phyloP scores from a whole-genome alignment of 106 monocot species.

The Phalaenopsis equestris region DNA sequence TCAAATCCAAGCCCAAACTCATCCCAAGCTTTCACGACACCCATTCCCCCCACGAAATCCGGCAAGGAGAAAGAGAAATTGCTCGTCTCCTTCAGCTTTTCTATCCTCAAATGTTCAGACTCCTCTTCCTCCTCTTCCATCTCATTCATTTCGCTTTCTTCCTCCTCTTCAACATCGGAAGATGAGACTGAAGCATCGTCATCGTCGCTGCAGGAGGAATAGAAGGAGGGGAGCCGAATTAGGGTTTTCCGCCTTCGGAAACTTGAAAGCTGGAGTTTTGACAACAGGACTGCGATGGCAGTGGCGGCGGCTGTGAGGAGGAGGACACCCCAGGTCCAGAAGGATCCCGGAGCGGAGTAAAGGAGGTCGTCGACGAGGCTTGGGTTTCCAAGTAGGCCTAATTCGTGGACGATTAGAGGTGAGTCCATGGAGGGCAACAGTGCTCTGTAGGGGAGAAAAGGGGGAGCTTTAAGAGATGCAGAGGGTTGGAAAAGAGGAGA shows the following conservation, averaged over 20 bases:
- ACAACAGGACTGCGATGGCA: conserved; percentile 14
- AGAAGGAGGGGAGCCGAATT: not conserved
- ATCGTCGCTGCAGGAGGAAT: not conserved
- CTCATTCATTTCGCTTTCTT: not conserved
- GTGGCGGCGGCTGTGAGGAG: conserved; percentile 20
- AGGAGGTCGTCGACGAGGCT: not conserved
- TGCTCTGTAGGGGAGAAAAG: too few species aligned
- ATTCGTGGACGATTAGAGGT: not conserved
- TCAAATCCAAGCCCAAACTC: conserved; percentile 16
- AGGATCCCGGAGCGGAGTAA: not conserved
- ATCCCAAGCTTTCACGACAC: conserved; percentile 30
- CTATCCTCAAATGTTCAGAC: not conserved
- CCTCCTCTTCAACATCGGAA: conserved; percentile 9
- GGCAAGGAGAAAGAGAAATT: conserved; percentile 5
- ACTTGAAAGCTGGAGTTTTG: conserved; percentile 10
- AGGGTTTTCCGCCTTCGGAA: conserved; percentile 8
- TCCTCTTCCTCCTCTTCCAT: not conserved
- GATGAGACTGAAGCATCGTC: conserved; percentile 11
- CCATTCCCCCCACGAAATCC: conserved; percentile 12
- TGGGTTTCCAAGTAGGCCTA: not conserved
- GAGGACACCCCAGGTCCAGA: conserved; percentile 16
- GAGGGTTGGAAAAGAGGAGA: too few species aligned
- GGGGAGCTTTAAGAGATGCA: too few species aligned
- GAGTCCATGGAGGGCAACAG: not conserved
- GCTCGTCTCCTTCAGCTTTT: not conserved